Evolutionary conservation across 345 rosid genomes (phyloP).

Genomic region (Sisymbrium irio): DNA sequence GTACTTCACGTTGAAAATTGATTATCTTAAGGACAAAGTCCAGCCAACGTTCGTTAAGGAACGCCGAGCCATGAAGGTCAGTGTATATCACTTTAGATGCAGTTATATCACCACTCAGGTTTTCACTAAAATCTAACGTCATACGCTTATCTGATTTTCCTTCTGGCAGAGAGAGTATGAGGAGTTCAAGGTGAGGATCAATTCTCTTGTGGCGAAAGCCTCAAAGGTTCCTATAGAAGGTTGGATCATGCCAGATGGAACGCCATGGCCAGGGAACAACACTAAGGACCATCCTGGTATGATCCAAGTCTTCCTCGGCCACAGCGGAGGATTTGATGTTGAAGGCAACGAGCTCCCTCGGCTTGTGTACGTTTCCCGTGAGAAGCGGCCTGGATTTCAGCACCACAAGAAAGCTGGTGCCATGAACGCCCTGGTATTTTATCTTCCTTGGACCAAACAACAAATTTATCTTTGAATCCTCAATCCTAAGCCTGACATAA

Average conservation of each 20-base stretch:
- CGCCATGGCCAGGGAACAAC: conserved; percentile 99
- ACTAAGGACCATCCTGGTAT: conserved; percentile 97
- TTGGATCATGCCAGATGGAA: conserved; percentile 98
- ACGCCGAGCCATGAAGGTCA: conserved; percentile 95
- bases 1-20: conserved; percentile 73
- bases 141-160: neutral
- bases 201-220: conserved; percentile 84
- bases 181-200: conserved; percentile 91
- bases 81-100: conserved; percentile 1
- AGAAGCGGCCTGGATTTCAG: conserved; percentile 78
- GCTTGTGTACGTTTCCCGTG: conserved; percentile 84
- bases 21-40: conserved; percentile 96
- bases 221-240: conserved; percentile 81
- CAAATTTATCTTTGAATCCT: neutral
- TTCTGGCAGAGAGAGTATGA: conserved; percentile 82
- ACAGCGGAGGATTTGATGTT: conserved; percentile 78
- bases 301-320: conserved; percentile 93
- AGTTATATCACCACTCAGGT: neutral
- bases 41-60: conserved; percentile 95
- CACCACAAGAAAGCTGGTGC: conserved; percentile 99
- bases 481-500: neutral
- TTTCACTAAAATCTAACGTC: conserved; percentile 6
- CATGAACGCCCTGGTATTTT: conserved; percentile 87
- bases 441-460: conserved; percentile 7
- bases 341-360: conserved; percentile 85